Conservation (phyloP, 306 rosid species). For the Argentina anserina region DNA sequence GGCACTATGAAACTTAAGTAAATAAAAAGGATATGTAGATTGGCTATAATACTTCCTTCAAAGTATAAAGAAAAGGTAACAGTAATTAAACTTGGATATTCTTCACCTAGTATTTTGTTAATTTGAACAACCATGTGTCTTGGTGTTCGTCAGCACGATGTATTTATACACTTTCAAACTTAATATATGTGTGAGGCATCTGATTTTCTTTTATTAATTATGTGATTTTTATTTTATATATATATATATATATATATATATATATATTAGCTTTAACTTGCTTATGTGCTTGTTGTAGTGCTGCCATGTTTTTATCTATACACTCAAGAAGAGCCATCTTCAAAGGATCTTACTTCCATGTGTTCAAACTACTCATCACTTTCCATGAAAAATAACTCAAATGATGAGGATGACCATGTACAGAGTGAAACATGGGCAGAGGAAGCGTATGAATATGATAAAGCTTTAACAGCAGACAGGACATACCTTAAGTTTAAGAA, state of each 20-base stretch:
- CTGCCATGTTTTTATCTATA: slow-evolving; percentile 84
- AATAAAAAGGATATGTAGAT: neutral
- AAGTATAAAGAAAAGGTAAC: neutral
- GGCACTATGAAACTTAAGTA: neutral
- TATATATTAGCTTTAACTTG: slow-evolving; percentile 8
- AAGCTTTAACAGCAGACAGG: slow-evolving; percentile 78
- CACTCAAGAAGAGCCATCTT: slow-evolving; percentile 46
- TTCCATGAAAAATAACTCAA: slow-evolving; percentile 47
- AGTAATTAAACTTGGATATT: neutral
- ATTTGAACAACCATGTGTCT: neutral
- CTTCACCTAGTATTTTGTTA: neutral
- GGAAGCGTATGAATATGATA: slow-evolving; percentile 79
- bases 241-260: no score
- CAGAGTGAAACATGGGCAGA: slow-evolving; percentile 65
- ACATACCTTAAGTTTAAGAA: slow-evolving; percentile 87
- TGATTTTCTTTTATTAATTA: no score
- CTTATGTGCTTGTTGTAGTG: slow-evolving; percentile 47
- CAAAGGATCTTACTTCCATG: slow-evolving; percentile 43
- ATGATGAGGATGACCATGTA: slow-evolving; percentile 34
- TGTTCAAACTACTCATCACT: slow-evolving; percentile 58
- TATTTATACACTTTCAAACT: neutral
- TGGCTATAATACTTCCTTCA: neutral
- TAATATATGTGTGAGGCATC: neutral
- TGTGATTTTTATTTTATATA: no score
- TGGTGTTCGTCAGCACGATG: neutral